Conservation (phyloP, 139 green algal species). For the Zygnema cylindricum region DNA sequence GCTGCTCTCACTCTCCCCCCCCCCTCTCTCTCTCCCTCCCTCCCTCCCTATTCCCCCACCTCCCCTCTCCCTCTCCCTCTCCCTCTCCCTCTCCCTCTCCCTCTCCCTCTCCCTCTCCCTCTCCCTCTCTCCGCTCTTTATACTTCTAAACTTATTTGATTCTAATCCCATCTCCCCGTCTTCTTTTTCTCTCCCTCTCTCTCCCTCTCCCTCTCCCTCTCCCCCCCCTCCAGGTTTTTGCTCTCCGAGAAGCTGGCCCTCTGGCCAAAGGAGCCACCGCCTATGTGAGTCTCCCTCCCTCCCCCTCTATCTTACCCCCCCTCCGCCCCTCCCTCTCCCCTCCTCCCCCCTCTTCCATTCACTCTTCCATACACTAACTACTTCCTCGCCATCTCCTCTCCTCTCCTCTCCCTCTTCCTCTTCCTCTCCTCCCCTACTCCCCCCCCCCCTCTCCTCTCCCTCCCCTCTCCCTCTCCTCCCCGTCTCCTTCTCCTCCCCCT, state of each 20-base stretch:
- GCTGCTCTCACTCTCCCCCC: not conserved
- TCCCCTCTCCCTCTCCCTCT: not conserved
- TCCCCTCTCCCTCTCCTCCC: no score
- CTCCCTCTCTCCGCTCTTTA: not conserved
- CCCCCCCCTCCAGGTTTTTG: constrained; percentile 77
- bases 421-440: no score
- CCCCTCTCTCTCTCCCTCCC: not conserved
- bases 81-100: not conserved
- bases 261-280: constrained; percentile 81
- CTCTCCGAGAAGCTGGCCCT: constrained; percentile 74
- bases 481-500: no score
- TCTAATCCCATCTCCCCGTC: not conserved
- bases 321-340: no score
- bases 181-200: not conserved
- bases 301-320: no score
- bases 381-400: no score
- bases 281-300: constrained; percentile 95
- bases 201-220: constrained; percentile 5
- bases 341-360: no score
- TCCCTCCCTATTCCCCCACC: not conserved
- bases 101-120: not conserved
- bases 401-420: no score
- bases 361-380: no score
- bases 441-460: no score
- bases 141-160: not conserved